phyloP scores from a whole-genome alignment of 805 yeast genomes.

The Yamadazyma takamatsuzukensis region DNA sequence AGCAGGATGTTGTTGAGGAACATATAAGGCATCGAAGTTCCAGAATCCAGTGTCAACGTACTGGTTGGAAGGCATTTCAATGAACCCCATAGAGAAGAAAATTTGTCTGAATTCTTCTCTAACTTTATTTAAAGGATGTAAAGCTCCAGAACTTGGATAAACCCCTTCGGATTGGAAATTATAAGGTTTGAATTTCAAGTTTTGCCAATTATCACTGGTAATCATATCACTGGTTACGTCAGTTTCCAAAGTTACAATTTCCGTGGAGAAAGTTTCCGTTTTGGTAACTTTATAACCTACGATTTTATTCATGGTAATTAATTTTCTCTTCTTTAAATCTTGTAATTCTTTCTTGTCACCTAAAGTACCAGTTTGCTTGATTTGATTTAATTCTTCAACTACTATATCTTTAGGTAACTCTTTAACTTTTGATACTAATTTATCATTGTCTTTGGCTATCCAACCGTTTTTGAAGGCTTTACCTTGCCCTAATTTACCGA shows the following conservation, averaged over 20 bases:
- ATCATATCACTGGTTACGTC: conserved; percentile 95
- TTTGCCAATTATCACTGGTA: conserved; percentile 74
- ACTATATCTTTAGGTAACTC: conserved; percentile 64
- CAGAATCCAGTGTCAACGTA: conserved; percentile 98
- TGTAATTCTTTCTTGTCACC: conserved; percentile 61
- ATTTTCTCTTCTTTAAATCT: conserved; percentile 93
- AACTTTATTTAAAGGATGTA: conserved; percentile 95
- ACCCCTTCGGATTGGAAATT: conserved; percentile 96
- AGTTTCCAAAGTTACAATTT: conserved; percentile 79
- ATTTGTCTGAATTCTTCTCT: conserved; percentile 97
- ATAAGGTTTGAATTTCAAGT: conserved; percentile 85
- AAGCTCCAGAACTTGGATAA: conserved; percentile 81
- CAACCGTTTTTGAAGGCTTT: conserved; percentile 97
- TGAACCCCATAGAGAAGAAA: conserved; percentile 96
- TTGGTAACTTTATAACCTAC: conserved; percentile 74
- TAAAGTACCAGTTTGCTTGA: conserved; percentile 54
- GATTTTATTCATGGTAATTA: conserved; percentile 64
- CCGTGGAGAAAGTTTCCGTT: conserved; percentile 80
- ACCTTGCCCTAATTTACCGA: conserved; percentile 93
- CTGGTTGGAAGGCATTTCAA: conserved; percentile 98
- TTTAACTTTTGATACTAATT: conserved; percentile 58
- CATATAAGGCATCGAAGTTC: conserved; percentile 95
- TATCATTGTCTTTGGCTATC: conserved; percentile 86
- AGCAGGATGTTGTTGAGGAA: conserved; percentile 99
- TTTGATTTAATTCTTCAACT: conserved; percentile 56